Evolutionary conservation across 2,329 filamentous ascomycete genomes (phyloP), one percentile per base, ranked within the genome.

Genomic region (Fusarium abutilonis): DNA sequence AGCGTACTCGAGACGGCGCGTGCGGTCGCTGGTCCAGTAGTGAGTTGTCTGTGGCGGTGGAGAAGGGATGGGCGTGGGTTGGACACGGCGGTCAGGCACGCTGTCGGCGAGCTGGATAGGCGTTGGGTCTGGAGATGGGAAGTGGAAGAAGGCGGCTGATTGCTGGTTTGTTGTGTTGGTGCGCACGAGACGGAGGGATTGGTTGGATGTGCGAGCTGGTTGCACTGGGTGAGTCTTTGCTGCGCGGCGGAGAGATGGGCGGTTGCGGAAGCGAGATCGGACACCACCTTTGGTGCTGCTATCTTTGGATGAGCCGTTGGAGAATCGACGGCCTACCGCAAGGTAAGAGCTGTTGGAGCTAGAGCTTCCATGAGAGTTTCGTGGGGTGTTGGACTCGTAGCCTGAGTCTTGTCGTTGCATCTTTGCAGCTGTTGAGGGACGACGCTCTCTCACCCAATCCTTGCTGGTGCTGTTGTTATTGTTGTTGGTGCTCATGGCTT

Each of bases 21-120:
- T 88, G 49, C 79, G 79, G 69, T 88, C 84, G 67, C 84, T 88
- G 1, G 86, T 89, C 86, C 86, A 89, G 74, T 89, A 89, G 69
- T 88, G 85, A 2, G 84, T 85, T 3, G 86, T 88, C 64, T 82
- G 80, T 4, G 84, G 86, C 2, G 84, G 86, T 2, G 79, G 77
- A 3, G 78, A 74, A 31, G 77, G 76, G 3, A 73, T 54, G 1
- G 70, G 63, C 36, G 56, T 64, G 17, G 59, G 64, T 19, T 64
- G 52, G 21, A 68, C 58, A 31, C 53, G 52, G 29, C 47, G 60
- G 43, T 66, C 56, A 56, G 60, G 58, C 15, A 57, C 39, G 28
- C 42, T 23, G 60, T 68, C 64, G 26, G 69, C 61, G 60, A 73
- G 58, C 57, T 74, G 66, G 42, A 70, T 62, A 23, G 74, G 76